phyloP scores from a whole-genome alignment of 164 flowering plant species.

The Cinnamomum micranthum region DNA sequence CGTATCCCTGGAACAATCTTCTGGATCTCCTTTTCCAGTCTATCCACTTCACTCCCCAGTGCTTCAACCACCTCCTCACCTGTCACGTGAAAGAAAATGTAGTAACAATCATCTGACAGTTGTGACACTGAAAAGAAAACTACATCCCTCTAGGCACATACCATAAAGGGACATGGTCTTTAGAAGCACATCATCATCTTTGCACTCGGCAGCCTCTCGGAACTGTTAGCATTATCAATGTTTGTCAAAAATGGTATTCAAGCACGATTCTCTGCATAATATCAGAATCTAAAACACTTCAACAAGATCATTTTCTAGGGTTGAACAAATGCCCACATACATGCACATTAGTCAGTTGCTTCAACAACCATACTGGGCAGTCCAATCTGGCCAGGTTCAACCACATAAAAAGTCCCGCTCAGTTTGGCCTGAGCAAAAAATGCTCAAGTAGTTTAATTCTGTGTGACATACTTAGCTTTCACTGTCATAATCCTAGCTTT shows the following conservation, averaged over 20 bases:
- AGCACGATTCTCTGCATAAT: not conserved
- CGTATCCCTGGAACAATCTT: conserved; percentile 87
- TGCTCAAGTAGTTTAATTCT: too few species aligned
- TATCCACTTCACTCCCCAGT: conserved; percentile 95
- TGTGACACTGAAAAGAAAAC: not conserved
- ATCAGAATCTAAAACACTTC: not conserved
- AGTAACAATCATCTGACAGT: not conserved
- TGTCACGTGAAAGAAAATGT: conserved; percentile 17
- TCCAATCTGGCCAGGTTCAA: too few species aligned
- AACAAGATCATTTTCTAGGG: not conserved
- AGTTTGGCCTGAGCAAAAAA: too few species aligned
- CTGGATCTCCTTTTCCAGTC: conserved; percentile 90
- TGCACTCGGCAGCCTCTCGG: conserved; percentile 65
- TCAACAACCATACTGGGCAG: too few species aligned
- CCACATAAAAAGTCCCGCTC: too few species aligned
- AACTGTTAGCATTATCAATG: conserved; percentile 42
- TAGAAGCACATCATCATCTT: conserved; percentile 61
- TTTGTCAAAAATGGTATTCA: conserved; percentile 1
- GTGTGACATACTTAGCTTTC: too few species aligned
- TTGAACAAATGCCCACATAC: not conserved
- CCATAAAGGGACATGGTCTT: conserved; percentile 86
- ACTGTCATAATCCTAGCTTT: too few species aligned
- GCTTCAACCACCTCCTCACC: conserved; percentile 97
- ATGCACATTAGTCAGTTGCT: not conserved
- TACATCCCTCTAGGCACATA: conserved; percentile 23